These are phyloP conservation scores for Spergularia marina DNA, from an alignment of 148 eudicot species.

Conservation along the genomic window DNA sequence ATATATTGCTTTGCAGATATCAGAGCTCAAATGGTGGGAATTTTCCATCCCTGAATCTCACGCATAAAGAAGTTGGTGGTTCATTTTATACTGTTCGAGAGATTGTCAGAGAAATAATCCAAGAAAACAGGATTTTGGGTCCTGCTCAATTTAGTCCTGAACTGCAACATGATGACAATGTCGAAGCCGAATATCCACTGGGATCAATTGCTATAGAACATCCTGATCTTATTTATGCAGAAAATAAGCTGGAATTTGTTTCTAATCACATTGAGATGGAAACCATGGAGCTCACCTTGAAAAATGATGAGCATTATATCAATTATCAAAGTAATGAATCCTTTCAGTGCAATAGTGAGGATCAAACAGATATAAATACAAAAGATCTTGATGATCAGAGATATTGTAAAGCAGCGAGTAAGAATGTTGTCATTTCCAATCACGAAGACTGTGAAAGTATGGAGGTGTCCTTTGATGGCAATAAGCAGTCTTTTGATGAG, in stretches of 20 bases:
- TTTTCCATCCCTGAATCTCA: constrained; percentile 79
- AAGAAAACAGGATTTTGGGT: constrained; percentile 86
- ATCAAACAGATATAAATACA: not conserved
- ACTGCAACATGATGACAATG: constrained; percentile 28
- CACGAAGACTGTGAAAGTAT: constrained; percentile 13
- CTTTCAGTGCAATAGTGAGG: constrained; percentile 17
- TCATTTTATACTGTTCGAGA: constrained; percentile 89
- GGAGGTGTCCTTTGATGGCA: constrained; percentile 9
- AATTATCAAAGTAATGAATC: constrained; percentile 19
- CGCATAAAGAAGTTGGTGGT: constrained; percentile 96
- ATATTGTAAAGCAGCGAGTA: constrained; percentile 1
- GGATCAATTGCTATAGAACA: constrained; percentile 51
- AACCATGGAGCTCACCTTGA: constrained; percentile 22
- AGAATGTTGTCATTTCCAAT: constrained; percentile 1
- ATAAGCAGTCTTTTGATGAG: constrained; percentile 16
- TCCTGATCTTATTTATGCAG: constrained; percentile 30
- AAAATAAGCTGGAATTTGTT: constrained; percentile 22
- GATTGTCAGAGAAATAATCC: constrained; percentile 80
- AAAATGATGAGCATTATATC: constrained; percentile 25
- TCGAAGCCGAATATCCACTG: constrained; percentile 38
- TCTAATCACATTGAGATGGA: constrained; percentile 20
- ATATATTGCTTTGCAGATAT: constrained; percentile 47
- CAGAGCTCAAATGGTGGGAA: constrained; percentile 66
- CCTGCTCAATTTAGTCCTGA: constrained; percentile 53
- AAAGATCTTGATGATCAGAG: constrained; percentile 17